Percentiles rank a stretch among this genome's conserved stretches.
Evolutionary conservation across 352 stramenopile species (phyloP).

Genomic region (Globisporangium ultimum): DNA sequence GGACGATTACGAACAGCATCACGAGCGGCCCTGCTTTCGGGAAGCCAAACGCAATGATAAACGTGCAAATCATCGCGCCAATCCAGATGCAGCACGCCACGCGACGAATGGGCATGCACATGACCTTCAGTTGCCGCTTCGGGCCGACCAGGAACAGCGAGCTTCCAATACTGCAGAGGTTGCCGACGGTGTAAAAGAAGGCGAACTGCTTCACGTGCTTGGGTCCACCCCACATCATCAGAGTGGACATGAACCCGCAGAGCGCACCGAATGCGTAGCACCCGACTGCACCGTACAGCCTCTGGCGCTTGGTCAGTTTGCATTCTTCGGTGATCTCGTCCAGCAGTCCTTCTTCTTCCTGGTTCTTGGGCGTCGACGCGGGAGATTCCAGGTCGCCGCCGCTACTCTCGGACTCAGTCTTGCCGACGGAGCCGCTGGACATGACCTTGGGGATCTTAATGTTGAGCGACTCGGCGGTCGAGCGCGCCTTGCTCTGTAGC

Average conservation of each 20-base stretch:
- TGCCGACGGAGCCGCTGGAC: slow-evolving; percentile 25
- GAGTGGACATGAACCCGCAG: slow-evolving; percentile 72
- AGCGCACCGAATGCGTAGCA: slow-evolving; percentile 74
- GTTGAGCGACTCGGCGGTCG: slow-evolving; percentile 47
- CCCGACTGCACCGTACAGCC: slow-evolving; percentile 65
- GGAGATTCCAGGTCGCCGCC: slow-evolving; percentile 17
- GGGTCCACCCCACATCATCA: slow-evolving; percentile 78
- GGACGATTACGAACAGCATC: slow-evolving; percentile 68
- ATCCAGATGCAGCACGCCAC: slow-evolving; percentile 83
- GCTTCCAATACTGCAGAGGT: slow-evolving; percentile 71
- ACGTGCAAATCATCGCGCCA: slow-evolving; percentile 59
- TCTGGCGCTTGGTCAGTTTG: slow-evolving; percentile 75
- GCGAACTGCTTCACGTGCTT: slow-evolving; percentile 83
- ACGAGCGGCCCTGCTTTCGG: slow-evolving; percentile 61
- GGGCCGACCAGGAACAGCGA: slow-evolving; percentile 80
- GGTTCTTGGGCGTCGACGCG: slow-evolving; percentile 33
- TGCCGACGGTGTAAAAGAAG: slow-evolving; percentile 87
- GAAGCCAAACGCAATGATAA: slow-evolving; percentile 77
- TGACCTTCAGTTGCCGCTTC: slow-evolving; percentile 68
- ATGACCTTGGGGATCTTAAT: slow-evolving; percentile 39
- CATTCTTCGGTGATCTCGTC: slow-evolving; percentile 68
- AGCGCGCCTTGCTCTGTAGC: slow-evolving; percentile 51
- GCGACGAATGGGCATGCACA: slow-evolving; percentile 81
- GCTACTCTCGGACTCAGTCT: slow-evolving; percentile 33
- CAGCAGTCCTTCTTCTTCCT: slow-evolving; percentile 72